Evolutionary conservation across 2,329 filamentous ascomycete species (phyloP).

Genomic region (Hypoxylon sp.): DNA sequence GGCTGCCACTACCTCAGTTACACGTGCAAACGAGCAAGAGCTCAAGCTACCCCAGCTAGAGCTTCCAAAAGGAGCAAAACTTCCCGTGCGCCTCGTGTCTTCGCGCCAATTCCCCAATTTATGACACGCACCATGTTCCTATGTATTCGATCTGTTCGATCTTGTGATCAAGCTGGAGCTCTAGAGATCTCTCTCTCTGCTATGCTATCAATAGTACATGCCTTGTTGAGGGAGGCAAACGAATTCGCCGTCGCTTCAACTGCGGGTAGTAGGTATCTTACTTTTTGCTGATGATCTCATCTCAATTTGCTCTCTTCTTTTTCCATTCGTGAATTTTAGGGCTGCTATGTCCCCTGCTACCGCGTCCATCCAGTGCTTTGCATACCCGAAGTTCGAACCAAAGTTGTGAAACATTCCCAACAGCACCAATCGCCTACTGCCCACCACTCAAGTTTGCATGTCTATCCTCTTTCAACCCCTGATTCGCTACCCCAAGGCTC

Average conservation of each 20-base stretch:
- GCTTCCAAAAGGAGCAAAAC: slow-evolving; percentile 34
- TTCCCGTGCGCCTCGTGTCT: slow-evolving; percentile 26
- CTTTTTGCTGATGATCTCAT: slow-evolving; percentile 38
- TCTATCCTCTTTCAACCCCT: slow-evolving; percentile 29
- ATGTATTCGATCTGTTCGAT: too few relatives aligned
- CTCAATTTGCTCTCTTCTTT: slow-evolving; percentile 13
- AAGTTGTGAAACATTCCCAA: slow-evolving; percentile 11
- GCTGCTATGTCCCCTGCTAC: background rate
- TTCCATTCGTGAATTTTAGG: slow-evolving; percentile 16
- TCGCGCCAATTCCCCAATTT: slow-evolving; percentile 5
- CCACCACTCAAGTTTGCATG: slow-evolving; percentile 41
- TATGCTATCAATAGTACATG: background rate
- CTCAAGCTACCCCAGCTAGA: background rate
- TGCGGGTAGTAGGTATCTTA: slow-evolving; percentile 18
- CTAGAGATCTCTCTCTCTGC: slow-evolving; percentile 3
- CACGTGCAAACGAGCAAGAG: slow-evolving; percentile 2
- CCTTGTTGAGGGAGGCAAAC: background rate
- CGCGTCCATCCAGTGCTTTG: background rate
- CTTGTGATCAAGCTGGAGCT: slow-evolving; percentile 5
- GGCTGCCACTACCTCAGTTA: background rate
- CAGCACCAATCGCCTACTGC: background rate
- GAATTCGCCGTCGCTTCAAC: background rate
- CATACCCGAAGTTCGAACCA: slow-evolving; percentile 6
- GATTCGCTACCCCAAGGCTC: slow-evolving; percentile 35
- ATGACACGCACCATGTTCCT: slow-evolving; percentile 33